phyloP scores from a whole-genome alignment of 768 basidiomycete genomes.

The Russula sp. region DNA sequence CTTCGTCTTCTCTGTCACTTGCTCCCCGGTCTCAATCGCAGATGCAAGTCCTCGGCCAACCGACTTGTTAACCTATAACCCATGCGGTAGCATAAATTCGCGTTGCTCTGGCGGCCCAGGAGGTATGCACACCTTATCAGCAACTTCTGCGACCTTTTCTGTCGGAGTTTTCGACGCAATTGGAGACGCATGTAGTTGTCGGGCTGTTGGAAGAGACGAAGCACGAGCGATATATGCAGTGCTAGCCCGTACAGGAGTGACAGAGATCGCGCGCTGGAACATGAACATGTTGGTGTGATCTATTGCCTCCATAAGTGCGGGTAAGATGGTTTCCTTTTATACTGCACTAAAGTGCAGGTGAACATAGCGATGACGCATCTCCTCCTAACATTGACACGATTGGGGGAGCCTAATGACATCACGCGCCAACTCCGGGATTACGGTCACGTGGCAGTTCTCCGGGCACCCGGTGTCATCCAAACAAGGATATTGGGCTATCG shows the following conservation, averaged over 20 bases:
- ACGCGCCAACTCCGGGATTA: background rate
- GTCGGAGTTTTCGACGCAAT: slow-evolving; percentile 2
- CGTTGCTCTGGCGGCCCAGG: background rate
- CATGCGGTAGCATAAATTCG: background rate
- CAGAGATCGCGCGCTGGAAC: slow-evolving; percentile 1
- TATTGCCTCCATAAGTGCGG: background rate
- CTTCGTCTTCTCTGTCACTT: slow-evolving; percentile 21
- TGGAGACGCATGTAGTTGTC: slow-evolving; percentile 14
- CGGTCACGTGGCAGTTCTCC: no score
- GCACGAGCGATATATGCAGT: background rate
- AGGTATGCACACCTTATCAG: slow-evolving; percentile 17
- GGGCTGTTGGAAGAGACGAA: background rate
- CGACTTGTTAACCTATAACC: slow-evolving; percentile 20
- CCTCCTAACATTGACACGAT: background rate
- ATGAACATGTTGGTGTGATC: background rate
- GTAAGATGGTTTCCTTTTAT: background rate
- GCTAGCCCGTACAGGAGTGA: background rate
- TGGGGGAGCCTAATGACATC: slow-evolving; percentile 9
- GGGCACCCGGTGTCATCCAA: no score
- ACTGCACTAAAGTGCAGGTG: background rate
- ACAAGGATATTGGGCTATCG: no score
- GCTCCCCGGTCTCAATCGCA: slow-evolving; percentile 19
- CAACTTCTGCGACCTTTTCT: slow-evolving; percentile 20
- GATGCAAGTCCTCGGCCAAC: slow-evolving; percentile 19
- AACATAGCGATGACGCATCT: background rate